Conservation (phyloP, 1,284 basidiomycete genomes). For the Austroboletus novae-zelandiae region DNA sequence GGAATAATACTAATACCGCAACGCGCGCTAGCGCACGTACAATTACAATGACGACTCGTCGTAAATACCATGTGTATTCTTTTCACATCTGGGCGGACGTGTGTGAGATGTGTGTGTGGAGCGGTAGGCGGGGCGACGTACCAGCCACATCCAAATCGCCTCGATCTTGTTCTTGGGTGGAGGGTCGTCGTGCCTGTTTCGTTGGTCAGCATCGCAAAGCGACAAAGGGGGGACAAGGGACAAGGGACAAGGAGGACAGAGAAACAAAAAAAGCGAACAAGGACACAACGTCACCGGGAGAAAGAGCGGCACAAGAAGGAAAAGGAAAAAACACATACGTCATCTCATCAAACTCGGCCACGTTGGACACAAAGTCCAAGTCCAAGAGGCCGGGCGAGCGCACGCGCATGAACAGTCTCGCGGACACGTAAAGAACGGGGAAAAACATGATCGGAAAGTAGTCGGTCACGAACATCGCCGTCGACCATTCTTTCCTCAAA, state of each 20-base stretch:
- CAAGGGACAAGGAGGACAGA: too few relatives aligned
- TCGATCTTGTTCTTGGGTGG: slow-evolving; percentile 26
- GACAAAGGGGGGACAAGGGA: background rate
- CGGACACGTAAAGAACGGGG: slow-evolving; percentile 52
- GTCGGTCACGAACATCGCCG: slow-evolving; percentile 42
- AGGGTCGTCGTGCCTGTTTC: slow-evolving; percentile 26
- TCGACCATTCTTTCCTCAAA: slow-evolving; percentile 36
- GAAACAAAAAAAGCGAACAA: too few relatives aligned
- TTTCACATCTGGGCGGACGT: too few relatives aligned
- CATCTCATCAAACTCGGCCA: slow-evolving; percentile 51
- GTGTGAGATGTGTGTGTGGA: too few relatives aligned
- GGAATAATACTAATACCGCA: too few relatives aligned
- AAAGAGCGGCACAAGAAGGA: background rate
- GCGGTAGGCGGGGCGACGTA: slow-evolving; percentile 3
- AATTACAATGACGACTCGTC: too few relatives aligned
- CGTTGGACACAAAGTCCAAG: slow-evolving; percentile 58
- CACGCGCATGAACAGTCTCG: slow-evolving; percentile 41
- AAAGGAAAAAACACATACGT: slow-evolving; percentile 28
- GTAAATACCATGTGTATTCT: too few relatives aligned
- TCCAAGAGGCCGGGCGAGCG: slow-evolving; percentile 38
- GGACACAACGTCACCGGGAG: too few relatives aligned
- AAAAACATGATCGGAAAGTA: slow-evolving; percentile 64
- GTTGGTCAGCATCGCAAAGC: background rate
- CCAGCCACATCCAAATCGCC: slow-evolving; percentile 29
- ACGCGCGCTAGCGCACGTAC: too few relatives aligned